phyloP scores from a whole-genome alignment of 2,329 filamentous ascomycete genomes.

The Tolypocladium capitatum region DNA sequence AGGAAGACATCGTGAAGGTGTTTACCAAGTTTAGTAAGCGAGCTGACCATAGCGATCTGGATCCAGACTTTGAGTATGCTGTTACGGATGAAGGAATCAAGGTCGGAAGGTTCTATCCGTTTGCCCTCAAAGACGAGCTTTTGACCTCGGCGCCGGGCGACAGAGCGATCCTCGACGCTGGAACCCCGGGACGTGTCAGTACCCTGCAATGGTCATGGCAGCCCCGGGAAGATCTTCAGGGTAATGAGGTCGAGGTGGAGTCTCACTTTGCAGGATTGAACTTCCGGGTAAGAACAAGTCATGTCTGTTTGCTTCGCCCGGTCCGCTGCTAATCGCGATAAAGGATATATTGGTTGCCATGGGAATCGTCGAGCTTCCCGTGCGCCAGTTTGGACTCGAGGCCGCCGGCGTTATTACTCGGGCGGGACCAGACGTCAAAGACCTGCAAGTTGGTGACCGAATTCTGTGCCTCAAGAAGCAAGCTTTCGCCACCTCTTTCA shows the following conservation, averaged over 20 bases:
- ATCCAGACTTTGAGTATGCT: constrained; percentile 1
- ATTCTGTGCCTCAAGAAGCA: constrained; percentile 7
- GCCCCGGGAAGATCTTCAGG: not conserved
- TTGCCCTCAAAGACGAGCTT: not conserved
- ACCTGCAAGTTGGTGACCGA: constrained; percentile 17
- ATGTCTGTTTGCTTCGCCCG: too few relatives aligned
- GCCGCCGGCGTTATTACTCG: constrained; percentile 12
- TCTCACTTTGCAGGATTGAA: constrained; percentile 20
- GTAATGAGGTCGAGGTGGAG: constrained; percentile 19
- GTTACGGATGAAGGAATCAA: not conserved
- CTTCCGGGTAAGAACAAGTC: constrained; percentile 6
- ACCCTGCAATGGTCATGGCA: not conserved
- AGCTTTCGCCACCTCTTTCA: constrained; percentile 10
- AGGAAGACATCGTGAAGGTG: not conserved
- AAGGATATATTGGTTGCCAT: constrained; percentile 21
- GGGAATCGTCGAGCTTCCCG: constrained; percentile 8
- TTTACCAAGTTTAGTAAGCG: not conserved
- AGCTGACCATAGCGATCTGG: not conserved
- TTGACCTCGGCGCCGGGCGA: not conserved
- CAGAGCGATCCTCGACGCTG: not conserved
- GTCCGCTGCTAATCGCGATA: not conserved
- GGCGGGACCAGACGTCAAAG: constrained; percentile 10
- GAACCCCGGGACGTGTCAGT: not conserved
- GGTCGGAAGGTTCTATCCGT: not conserved
- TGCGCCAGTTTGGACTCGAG: constrained; percentile 11